Evolutionary conservation across 495 filamentous ascomycete species (phyloP), one percentile per base, ranked within the genome.

Genomic region (Saxophila tyrrhenica): DNA sequence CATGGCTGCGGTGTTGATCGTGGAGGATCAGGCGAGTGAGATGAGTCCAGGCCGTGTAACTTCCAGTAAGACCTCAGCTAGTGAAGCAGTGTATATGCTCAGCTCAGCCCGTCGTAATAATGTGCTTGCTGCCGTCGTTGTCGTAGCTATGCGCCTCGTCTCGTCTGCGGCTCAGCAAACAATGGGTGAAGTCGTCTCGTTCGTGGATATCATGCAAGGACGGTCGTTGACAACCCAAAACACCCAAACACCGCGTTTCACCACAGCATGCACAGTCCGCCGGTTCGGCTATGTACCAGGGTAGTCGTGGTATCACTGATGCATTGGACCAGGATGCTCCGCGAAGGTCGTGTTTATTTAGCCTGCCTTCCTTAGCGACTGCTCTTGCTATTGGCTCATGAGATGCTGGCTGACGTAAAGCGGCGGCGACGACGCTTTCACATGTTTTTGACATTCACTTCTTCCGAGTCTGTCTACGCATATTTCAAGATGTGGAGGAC

Each of bases 1-100:
- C 58, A 61, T 61, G 25, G 29, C 52, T 3, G 52, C 3, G 19
- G 23, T 53, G n/a, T 45, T 2, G 48, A 7, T 51, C n/a, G n/a
- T n/a, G n/a, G n/a, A n/a, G n/a, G n/a, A n/a, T 13, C 19, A 24
- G 46, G 46, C 17, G 23, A 8, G 35, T 39, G 35, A 39, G 35
- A n/a, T n/a, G n/a, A n/a, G n/a, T n/a, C n/a, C n/a, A n/a, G n/a
- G n/a, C n/a, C 15, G 39, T 43, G 39, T 3, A 20, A 17, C 16
- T 17, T 43, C 39, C 39, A 43, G 39, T 20, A 9, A 39, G 35
- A 39, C 9, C 35, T 43, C n/a, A n/a, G n/a, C n/a, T n/a, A n/a
- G n/a, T n/a, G n/a, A n/a, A n/a, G n/a, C n/a, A n/a, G n/a, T n/a
- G n/a, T n/a, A n/a, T n/a, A n/a, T n/a, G n/a, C n/a, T n/a, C n/a